Evolutionary conservation across 192 early-diverging fungal species (phyloP), one percentile per base, ranked within the genome.

Genomic region (Geranomyces variabilis): DNA sequence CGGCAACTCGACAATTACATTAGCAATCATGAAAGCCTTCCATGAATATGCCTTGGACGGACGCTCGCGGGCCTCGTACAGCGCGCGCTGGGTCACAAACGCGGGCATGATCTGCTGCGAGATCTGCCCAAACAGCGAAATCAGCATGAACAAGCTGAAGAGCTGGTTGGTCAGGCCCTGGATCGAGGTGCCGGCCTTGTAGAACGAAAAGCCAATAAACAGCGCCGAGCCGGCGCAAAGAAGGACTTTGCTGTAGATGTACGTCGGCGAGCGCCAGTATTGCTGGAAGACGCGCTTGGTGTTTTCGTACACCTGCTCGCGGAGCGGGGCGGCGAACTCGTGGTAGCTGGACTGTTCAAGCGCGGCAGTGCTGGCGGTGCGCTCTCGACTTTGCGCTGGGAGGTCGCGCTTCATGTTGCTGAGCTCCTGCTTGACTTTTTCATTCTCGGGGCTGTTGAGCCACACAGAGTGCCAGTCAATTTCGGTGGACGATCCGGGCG

Each of bases 381-480:
- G 19, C 45, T 8, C 29, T 1, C 9, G 0, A 56, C 72, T 29
- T 49, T n/a, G 41, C n/a, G n/a, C n/a, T n/a, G n/a, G n/a, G n/a
- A n/a, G n/a, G n/a, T n/a, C n/a, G n/a, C n/a, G n/a, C 36, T 83
- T 79, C 48, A 90, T 80, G 1, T 77, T 60, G 63, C 79, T 73
- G 21, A 94, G 76, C 57, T 88, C 87, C 19, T 69, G 45, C 22
- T 77, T 28, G 13, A 86, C 79, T 0, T 47, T 45, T 8, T 68
- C 51, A 33, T 69, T 63, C 72, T 93, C 86, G 1, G 74, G 62
- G 1, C 89, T 91, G n/a, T 79, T 66, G 31, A 73, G 72, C 93
- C 93, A 94, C 17, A 85, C 69, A 19, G 87, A 83, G 57, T 88
- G 74, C 93, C 93, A 94, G 64, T 91, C 87, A 29, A 86, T 74